A percentile compares a stretch with the other conserved stretches of the same genome.
Conservation (phyloP, 495 filamentous ascomycete species). For the Podospora sp. region DNA sequence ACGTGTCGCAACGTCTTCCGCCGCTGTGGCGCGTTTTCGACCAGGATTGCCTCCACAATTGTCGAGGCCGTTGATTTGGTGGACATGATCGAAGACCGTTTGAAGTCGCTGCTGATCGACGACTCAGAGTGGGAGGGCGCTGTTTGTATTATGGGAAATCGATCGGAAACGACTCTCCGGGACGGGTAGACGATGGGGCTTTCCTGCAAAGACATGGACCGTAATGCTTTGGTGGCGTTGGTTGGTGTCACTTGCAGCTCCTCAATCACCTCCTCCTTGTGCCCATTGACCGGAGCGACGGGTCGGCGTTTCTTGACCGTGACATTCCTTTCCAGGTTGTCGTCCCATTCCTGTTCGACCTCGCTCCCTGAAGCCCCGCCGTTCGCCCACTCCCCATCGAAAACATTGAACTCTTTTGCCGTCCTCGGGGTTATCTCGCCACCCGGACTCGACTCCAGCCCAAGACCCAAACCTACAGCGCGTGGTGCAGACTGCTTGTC, state of each 20-base stretch:
- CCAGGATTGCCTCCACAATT: conserved; percentile 68
- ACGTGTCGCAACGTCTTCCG: conserved; percentile 68
- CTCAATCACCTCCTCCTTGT: conserved; percentile 50
- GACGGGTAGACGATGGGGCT: conserved; percentile 46
- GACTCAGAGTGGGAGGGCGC: conserved; percentile 45
- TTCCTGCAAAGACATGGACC: conserved; percentile 51
- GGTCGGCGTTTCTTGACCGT: conserved; percentile 54
- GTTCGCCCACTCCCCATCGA: conserved; percentile 52
- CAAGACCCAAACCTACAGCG: conserved; percentile 54
- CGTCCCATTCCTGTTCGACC: conserved; percentile 57
- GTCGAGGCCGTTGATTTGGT: conserved; percentile 63
- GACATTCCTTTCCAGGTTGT: conserved; percentile 59
- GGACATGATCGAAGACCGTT: conserved; percentile 64
- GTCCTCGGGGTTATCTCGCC: conserved; percentile 42
- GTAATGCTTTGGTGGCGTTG: conserved; percentile 52
- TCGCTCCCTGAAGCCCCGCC: conserved; percentile 35
- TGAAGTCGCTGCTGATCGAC: conserved; percentile 49
- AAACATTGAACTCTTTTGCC: conserved; percentile 46
- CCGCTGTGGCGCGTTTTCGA: conserved; percentile 61
- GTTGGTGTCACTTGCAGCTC: conserved; percentile 51
- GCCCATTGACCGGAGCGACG: conserved; percentile 32
- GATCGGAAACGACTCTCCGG: conserved; percentile 39
- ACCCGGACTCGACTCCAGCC: conserved; percentile 44
- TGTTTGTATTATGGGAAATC: conserved; percentile 24
- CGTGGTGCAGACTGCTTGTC: conserved; percentile 32